A percentile compares a stretch with the other conserved stretches of the same genome.
Evolutionary conservation across 2,329 filamentous ascomycete genomes (phyloP).

Genomic region (Pyrenophora teres): DNA sequence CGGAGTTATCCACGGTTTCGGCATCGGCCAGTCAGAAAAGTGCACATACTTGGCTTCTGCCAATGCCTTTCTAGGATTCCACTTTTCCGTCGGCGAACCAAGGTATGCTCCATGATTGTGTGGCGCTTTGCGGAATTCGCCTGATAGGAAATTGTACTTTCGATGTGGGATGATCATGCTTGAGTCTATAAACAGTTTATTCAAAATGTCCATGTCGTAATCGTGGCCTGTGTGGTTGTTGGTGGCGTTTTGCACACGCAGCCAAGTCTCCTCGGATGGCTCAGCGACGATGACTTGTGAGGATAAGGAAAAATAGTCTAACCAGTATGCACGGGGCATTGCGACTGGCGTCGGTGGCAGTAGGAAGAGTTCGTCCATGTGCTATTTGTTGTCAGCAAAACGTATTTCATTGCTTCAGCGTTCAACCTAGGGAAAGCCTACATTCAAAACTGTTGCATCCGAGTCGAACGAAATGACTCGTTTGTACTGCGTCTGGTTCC

Average conservation of each 20-base stretch:
- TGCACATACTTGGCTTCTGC: slow-evolving; percentile 66
- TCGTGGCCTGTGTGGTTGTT: slow-evolving; percentile 15
- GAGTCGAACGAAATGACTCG: not conserved
- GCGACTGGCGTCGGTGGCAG: too few species aligned
- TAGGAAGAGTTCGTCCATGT: too few species aligned
- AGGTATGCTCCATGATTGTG: slow-evolving; percentile 56
- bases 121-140: too few species aligned
- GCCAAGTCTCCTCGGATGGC: slow-evolving; percentile 59
- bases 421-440: not conserved
- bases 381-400: too few species aligned
- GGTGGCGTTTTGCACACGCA: slow-evolving; percentile 25
- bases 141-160: too few species aligned
- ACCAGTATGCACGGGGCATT: slow-evolving; percentile 7
- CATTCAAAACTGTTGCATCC: not conserved
- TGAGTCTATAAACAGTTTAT: too few species aligned
- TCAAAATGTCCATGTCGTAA: too few species aligned
- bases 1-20: not conserved
- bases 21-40: slow-evolving; percentile 54
- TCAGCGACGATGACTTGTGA: slow-evolving; percentile 64
- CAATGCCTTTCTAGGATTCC: slow-evolving; percentile 60
- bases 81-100: slow-evolving; percentile 51
- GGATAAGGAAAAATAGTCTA: slow-evolving; percentile 54
- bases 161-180: too few species aligned
- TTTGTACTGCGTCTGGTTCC: not conserved
- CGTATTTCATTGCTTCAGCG: too few species aligned